Evolutionary conservation across 345 rosid genomes (phyloP).

Genomic region (Erodium maritimum): DNA sequence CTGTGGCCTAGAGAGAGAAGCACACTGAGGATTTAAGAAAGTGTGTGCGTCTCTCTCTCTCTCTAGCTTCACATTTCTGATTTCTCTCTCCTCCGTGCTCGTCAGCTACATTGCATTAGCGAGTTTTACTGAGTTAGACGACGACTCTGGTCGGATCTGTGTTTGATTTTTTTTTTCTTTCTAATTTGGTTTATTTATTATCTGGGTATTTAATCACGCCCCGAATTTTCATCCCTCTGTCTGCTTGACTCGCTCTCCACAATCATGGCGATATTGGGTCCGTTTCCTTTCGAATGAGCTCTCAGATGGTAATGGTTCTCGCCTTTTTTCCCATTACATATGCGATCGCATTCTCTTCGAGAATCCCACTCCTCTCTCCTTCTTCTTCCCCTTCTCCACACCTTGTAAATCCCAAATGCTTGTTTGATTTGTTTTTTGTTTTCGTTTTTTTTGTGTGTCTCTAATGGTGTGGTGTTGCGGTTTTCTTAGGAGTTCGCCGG

Average conservation of each 20-base stretch:
- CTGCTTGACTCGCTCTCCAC: background rate
- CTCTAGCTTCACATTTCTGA: too few relatives aligned
- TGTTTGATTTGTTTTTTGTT: background rate
- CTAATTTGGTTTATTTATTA: too few relatives aligned
- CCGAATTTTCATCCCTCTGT: background rate
- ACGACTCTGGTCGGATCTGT: background rate
- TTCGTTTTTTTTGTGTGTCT: background rate
- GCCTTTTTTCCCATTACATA: background rate
- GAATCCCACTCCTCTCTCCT: background rate
- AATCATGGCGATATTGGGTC: background rate
- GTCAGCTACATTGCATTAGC: background rate
- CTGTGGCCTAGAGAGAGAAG: background rate
- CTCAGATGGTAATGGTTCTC: background rate
- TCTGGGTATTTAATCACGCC: constrained; percentile 1
- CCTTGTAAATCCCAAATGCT: background rate
- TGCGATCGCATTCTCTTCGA: background rate
- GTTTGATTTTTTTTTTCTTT: too few relatives aligned
- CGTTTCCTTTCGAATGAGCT: background rate
- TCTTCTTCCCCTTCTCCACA: background rate
- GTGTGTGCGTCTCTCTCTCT: background rate
- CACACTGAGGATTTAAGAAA: background rate
- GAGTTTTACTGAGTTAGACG: background rate
- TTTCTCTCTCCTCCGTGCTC: background rate
- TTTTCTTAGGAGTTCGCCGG: background rate
- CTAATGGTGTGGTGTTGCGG: background rate